These are phyloP conservation scores for Hyaloperonospora arabidopsidis DNA, from an alignment of 352 stramenopile genomes.

Conservation along the genomic window DNA sequence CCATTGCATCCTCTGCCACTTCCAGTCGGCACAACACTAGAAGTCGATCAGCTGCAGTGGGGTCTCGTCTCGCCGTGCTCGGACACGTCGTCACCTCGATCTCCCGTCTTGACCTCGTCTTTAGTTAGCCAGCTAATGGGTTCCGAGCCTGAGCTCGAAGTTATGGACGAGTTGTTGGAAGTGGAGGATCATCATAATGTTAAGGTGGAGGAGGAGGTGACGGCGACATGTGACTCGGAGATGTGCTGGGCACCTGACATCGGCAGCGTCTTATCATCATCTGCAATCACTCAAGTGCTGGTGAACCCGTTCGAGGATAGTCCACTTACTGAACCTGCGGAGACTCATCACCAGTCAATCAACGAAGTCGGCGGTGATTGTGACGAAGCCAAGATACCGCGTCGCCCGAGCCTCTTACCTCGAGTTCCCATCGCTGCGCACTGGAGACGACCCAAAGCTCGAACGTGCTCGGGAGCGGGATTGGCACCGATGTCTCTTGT, in stretches of 20 bases:
- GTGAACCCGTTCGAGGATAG: conserved; percentile 17
- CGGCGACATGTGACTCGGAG: conserved; percentile 12
- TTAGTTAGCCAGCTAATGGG: conserved; percentile 13
- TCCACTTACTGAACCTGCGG: conserved; percentile 2
- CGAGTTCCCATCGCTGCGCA: conserved; percentile 13
- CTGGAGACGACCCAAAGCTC: conserved; percentile 34
- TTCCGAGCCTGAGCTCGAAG: conserved; percentile 17
- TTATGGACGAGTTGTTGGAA: background rate
- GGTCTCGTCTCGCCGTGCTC: conserved; percentile 54
- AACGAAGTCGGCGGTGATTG: background rate
- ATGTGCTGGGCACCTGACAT: conserved; percentile 18
- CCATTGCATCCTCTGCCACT: conserved; percentile 9
- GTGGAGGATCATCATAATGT: background rate
- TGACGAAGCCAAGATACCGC: conserved; percentile 1
- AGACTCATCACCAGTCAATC: conserved; percentile 5
- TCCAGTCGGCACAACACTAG: conserved; percentile 5
- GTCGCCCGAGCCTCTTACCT: conserved; percentile 16
- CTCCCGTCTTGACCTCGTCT: conserved; percentile 17
- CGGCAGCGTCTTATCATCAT: conserved; percentile 10
- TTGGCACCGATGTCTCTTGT: conserved; percentile 23
- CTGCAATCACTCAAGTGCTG: conserved; percentile 1
- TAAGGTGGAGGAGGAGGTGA: conserved; percentile 8
- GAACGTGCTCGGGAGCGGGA: conserved; percentile 31
- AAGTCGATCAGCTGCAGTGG: conserved; percentile 21
- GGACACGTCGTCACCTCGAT: conserved; percentile 14